Percentiles rank a stretch among this genome's conserved stretches.
phyloP scores from a whole-genome alignment of 768 basidiomycete species.

The Russula vinacea region DNA sequence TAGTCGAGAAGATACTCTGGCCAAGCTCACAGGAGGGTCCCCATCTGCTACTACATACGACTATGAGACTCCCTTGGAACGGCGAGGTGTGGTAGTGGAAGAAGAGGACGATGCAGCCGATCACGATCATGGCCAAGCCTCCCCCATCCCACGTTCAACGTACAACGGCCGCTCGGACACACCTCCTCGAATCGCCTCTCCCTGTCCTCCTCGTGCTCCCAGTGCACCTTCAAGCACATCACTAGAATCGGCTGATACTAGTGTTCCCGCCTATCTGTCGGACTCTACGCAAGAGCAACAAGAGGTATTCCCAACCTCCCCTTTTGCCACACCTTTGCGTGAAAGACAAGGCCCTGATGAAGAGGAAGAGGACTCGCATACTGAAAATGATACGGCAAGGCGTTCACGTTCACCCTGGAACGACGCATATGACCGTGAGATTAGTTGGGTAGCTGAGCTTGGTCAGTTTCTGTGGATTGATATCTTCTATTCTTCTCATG shows the following conservation, averaged over 20 bases:
- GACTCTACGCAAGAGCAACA: conserved; percentile 50
- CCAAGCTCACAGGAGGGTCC: conserved; percentile 26
- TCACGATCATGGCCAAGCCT: conserved; percentile 33
- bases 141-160: conserved; percentile 41
- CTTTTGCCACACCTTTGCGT: conserved; percentile 67
- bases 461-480: conserved; percentile 44
- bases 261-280: conserved; percentile 51
- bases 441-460: conserved; percentile 74
- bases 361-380: conserved; percentile 66
- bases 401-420: conserved; percentile 32
- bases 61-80: conserved; percentile 25
- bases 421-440: conserved; percentile 45
- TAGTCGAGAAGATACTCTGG: conserved; percentile 27
- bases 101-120: conserved; percentile 29
- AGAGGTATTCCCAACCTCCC: conserved; percentile 63
- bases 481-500: neutral
- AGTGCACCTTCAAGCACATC: conserved; percentile 51
- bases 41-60: conserved; percentile 16
- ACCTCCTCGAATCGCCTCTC: conserved; percentile 36
- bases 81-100: conserved; percentile 29
- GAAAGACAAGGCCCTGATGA: conserved; percentile 52
- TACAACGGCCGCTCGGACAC: conserved; percentile 45
- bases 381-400: conserved; percentile 32
- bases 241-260: conserved; percentile 45
- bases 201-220: conserved; percentile 48